These are phyloP conservation scores for Kandelia obovata DNA, from an alignment of 345 rosid genomes.

Conservation along the genomic window DNA sequence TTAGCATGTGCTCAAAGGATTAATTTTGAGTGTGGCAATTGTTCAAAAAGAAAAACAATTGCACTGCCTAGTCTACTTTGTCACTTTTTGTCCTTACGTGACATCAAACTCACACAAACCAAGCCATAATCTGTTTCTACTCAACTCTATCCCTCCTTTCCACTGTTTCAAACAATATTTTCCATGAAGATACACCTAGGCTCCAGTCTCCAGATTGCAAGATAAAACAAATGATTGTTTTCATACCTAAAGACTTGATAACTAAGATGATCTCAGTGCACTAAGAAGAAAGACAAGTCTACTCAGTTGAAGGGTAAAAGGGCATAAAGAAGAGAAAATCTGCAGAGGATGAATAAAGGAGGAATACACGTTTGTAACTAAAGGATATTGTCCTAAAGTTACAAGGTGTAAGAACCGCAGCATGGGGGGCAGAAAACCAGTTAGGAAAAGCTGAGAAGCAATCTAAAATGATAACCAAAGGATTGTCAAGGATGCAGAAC, in stretches of 20 bases:
- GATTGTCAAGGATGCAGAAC: too few species aligned
- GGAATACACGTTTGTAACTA: too few species aligned
- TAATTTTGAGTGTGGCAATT: too few species aligned
- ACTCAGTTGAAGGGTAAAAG: not conserved
- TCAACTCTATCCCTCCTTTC: not conserved
- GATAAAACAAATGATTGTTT: not conserved
- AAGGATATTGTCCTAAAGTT: too few species aligned
- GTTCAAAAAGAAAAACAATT: not conserved
- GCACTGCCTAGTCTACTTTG: not conserved
- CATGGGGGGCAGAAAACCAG: too few species aligned
- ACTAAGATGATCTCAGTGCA: not conserved
- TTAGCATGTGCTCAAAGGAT: too few species aligned
- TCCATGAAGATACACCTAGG: not conserved
- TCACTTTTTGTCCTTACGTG: not conserved
- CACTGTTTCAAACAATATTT: not conserved
- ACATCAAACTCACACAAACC: not conserved
- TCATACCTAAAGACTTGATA: not conserved
- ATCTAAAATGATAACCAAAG: not conserved
- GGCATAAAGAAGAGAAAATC: not conserved
- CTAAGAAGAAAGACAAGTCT: not conserved
- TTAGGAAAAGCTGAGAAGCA: too few species aligned
- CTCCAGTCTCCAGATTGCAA: not conserved
- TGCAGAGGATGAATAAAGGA: not conserved
- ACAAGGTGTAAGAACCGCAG: too few species aligned
- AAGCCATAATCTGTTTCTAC: not conserved